Percentiles rank a stretch among this genome's conserved stretches.
phyloP scores from a whole-genome alignment of 225 moss, liverwort and hornwort genomes.

The Antitrichia curtipendula region DNA sequence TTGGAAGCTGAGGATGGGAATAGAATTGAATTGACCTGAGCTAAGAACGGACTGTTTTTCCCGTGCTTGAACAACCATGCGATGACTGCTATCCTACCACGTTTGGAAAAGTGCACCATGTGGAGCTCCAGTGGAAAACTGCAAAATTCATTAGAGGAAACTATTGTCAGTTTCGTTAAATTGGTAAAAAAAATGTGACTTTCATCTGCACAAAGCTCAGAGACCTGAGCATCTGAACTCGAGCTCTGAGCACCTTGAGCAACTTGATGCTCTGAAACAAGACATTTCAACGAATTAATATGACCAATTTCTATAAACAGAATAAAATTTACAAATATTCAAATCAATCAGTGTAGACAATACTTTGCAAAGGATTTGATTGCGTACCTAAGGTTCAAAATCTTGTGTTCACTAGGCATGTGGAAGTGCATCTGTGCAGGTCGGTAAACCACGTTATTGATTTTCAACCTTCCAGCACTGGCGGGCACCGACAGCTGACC shows the following conservation, averaged over 20 bases:
- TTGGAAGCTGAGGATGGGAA: not conserved
- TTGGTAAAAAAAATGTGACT: not conserved
- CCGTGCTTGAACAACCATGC: slow-evolving; percentile 34
- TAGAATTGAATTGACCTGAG: slow-evolving; percentile 36
- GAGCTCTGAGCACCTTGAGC: not conserved
- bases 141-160: not conserved
- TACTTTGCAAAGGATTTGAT: not conserved
- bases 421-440: slow-evolving; percentile 57
- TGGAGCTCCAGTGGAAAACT: slow-evolving; percentile 73
- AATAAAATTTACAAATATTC: not conserved
- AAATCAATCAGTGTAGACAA: not conserved
- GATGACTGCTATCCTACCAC: slow-evolving; percentile 41
- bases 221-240: not conserved
- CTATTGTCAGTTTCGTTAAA: not conserved
- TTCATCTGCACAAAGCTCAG: not conserved
- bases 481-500: slow-evolving; percentile 10
- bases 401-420: slow-evolving; percentile 49
- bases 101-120: slow-evolving; percentile 40
- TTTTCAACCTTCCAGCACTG: slow-evolving; percentile 11
- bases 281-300: not conserved
- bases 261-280: not conserved
- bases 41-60: slow-evolving; percentile 14
- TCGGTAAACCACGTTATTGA: slow-evolving; percentile 13
- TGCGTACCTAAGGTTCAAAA: slow-evolving; percentile 29
- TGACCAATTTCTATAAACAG: not conserved